Percentiles rank a stretch among this genome's conserved stretches.
Evolutionary conservation across 140 eudicot genomes (phyloP).

Genomic region (Ambrosia hybrid): DNA sequence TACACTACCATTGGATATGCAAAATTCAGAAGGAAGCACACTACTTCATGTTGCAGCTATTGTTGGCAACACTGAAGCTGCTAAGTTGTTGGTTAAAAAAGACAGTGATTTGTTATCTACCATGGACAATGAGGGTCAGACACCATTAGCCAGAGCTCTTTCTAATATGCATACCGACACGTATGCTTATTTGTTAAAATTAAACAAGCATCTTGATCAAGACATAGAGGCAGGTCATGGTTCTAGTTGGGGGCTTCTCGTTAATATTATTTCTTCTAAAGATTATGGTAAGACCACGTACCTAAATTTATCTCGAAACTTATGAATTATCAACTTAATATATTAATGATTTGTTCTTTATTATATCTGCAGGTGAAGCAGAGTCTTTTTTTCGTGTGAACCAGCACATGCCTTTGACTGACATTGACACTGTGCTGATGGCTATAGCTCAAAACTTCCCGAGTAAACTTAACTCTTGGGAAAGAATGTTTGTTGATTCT

Average conservation of each 20-base stretch:
- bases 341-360: not conserved
- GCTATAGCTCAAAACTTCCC: not conserved
- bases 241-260: not conserved
- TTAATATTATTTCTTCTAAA: slow-evolving; percentile 1
- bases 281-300: not conserved
- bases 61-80: slow-evolving; percentile 17
- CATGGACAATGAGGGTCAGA: not conserved
- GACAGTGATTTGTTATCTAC: not conserved
- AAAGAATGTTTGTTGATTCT: not conserved
- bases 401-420: no score
- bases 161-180: not conserved
- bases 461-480: not conserved
- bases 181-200: not conserved
- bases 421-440: not conserved
- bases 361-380: not conserved
- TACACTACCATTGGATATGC: not conserved
- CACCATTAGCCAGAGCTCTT: not conserved
- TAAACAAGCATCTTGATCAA: not conserved
- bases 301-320: no score
- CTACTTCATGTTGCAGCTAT: slow-evolving; percentile 15
- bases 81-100: not conserved
- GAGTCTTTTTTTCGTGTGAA: not conserved
- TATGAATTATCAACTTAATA: no score
- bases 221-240: not conserved
- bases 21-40: slow-evolving; percentile 18